A percentile compares a stretch with the other conserved stretches of the same genome.
phyloP scores from a whole-genome alignment of 192 early-diverging fungal genomes.

The Coemansia sp. region DNA sequence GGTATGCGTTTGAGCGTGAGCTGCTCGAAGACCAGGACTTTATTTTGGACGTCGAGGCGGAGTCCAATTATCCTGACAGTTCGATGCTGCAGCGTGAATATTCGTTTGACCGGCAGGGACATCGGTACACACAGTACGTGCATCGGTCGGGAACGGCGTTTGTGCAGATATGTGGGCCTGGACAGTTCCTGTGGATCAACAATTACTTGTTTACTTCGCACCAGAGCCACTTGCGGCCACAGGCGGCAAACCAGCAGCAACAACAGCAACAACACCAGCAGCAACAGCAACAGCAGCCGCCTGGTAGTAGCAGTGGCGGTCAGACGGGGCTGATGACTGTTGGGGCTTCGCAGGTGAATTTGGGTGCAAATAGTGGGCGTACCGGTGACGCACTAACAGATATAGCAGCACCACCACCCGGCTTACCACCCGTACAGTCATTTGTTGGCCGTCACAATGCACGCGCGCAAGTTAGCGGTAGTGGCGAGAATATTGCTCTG shows the following conservation, averaged over 20 bases:
- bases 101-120: slow-evolving; percentile 36
- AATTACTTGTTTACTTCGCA: slow-evolving; percentile 67
- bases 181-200: slow-evolving; percentile 84
- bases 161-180: slow-evolving; percentile 79
- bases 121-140: slow-evolving; percentile 82
- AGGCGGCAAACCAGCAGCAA: slow-evolving; percentile 3
- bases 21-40: slow-evolving; percentile 79
- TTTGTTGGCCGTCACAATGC: neutral
- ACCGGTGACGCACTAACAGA: neutral
- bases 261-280: slow-evolving; percentile 1
- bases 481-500: neutral
- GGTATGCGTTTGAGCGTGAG: slow-evolving; percentile 76
- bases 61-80: slow-evolving; percentile 65
- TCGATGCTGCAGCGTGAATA: slow-evolving; percentile 66
- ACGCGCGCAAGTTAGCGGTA: neutral
- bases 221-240: slow-evolving; percentile 24
- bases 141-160: slow-evolving; percentile 90
- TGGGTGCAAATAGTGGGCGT: neutral
- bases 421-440: neutral
- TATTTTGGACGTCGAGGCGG: slow-evolving; percentile 93
- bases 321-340: neutral
- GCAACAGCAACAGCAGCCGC: slow-evolving; percentile 5
- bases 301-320: slow-evolving; percentile 2
- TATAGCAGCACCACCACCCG: neutral
- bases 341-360: neutral